Evolutionary conservation across 2,329 filamentous ascomycete species (phyloP).

Genomic region (Simplicillium sp.): DNA sequence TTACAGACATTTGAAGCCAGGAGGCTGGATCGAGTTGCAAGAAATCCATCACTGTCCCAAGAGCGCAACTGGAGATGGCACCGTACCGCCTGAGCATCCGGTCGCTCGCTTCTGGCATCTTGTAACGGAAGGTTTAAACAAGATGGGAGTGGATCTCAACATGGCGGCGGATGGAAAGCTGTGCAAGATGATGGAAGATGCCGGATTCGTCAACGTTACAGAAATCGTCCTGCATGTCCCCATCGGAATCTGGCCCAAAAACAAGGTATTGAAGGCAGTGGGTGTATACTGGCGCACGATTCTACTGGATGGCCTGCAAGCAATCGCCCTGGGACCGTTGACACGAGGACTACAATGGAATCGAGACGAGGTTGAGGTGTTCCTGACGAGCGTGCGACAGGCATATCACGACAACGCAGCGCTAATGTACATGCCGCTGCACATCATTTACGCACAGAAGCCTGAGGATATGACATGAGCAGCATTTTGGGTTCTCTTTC

Average conservation of each 20-base stretch:
- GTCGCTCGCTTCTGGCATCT: slow-evolving; percentile 37
- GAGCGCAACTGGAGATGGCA: slow-evolving; percentile 28
- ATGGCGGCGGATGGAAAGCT: slow-evolving; percentile 30
- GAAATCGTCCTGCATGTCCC: slow-evolving; percentile 41
- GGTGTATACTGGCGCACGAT: slow-evolving; percentile 42
- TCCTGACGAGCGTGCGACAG: slow-evolving; percentile 36
- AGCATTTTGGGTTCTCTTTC: too few species aligned
- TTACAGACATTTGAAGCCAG: slow-evolving; percentile 38
- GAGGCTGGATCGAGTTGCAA: slow-evolving; percentile 46
- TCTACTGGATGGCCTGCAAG: slow-evolving; percentile 38
- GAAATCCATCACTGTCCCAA: slow-evolving; percentile 41
- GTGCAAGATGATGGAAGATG: slow-evolving; percentile 34
- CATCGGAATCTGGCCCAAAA: slow-evolving; percentile 44
- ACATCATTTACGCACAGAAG: slow-evolving; percentile 45
- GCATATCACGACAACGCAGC: slow-evolving; percentile 35
- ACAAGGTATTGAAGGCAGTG: slow-evolving; percentile 39
- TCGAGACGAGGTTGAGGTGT: slow-evolving; percentile 36
- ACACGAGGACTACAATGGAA: slow-evolving; percentile 39
- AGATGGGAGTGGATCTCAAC: slow-evolving; percentile 37
- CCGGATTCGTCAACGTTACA: slow-evolving; percentile 42
- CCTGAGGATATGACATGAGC: slow-evolving; percentile 15
- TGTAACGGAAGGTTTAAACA: slow-evolving; percentile 31
- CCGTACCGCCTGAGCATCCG: slow-evolving; percentile 26
- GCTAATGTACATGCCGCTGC: slow-evolving; percentile 45
- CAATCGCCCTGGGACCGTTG: slow-evolving; percentile 41